Base-by-base conservation (phyloP, 75 land plant genomes). In the Adiantum capillusveneris region DNA sequence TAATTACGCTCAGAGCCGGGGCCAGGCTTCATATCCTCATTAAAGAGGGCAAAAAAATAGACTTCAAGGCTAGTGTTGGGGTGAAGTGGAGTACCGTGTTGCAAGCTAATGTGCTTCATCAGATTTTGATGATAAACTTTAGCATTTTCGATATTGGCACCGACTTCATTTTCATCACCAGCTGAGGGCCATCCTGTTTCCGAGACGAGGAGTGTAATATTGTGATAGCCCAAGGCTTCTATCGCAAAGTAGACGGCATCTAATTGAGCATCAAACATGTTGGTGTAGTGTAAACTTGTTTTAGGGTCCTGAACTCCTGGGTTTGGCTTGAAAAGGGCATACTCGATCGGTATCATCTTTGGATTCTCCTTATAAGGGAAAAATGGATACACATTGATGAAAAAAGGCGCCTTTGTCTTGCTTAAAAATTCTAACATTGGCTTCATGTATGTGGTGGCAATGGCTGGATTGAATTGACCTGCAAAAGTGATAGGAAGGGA, bases 121-220 rank as follows among this genome's bases (percentile, higher is more conserved):
- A 90, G 58, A 53, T 90, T 90, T 36, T 74, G 78, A 43, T 86
- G 87, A 67, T 90, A 90, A 62, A 67, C 74, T 68, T 43, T 66
- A 9, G 96, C 96, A 30, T 90, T 90, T 0, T 71, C 77, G 11
- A 58, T 55, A 25, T 82, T 76, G 0, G 82, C 84, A 0, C 86
- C 96, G 22, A 77, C 34, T 65, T 90, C 92, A 39, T 71, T 68
- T 1, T 36, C 50, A 55, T 83, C 90, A 24, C 96, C 96, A n/a
- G 76, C 65, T 18, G 96, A 90, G 14, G 94, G 94, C 94, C 94
- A 88, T 0, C 94, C 94, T 0, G 94, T 83, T 62, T 87, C 92
- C 25, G 86, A 79, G 57, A 81, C 67, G 0, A 76, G 34, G 0
- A 76, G 3, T 19, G 59, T 64, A 48, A 76, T 46, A 21, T 54